Conservation (phyloP, 257 asterid species). For the Ajuga chamaepitys region DNA sequence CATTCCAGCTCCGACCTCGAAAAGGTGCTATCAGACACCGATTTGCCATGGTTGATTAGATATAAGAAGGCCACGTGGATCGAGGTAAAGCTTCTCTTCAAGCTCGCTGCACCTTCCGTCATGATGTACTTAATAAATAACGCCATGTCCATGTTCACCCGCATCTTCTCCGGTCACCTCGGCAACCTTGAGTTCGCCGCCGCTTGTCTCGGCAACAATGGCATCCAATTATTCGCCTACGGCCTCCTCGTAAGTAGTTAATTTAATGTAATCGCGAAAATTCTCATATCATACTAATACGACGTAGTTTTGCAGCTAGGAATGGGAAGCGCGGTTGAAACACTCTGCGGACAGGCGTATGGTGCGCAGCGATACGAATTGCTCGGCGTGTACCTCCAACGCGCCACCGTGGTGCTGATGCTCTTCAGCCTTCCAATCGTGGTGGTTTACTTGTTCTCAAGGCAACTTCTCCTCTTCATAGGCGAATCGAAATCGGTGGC, state of each 20-base stretch:
- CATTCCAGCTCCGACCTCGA: conserved; percentile 33
- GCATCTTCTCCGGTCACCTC: conserved; percentile 57
- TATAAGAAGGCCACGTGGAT: conserved; percentile 34
- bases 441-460: conserved; percentile 34
- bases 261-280: neutral
- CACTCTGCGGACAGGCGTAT: conserved; percentile 59
- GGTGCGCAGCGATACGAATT: conserved; percentile 40
- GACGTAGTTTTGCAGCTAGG: conserved; percentile 31
- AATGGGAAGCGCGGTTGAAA: conserved; percentile 68
- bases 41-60: conserved; percentile 17
- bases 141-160: conserved; percentile 49
- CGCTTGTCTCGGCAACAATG: conserved; percentile 48
- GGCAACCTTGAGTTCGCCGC: conserved; percentile 61
- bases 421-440: conserved; percentile 40
- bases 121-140: conserved; percentile 41
- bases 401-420: conserved; percentile 38
- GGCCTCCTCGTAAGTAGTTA: conserved; percentile 38
- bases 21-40: conserved; percentile 26
- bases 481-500: conserved; percentile 38
- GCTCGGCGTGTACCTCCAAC: conserved; percentile 51
- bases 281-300: too few species aligned
- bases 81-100: conserved; percentile 38
- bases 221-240: conserved; percentile 55
- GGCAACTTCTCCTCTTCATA: conserved; percentile 30
- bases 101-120: conserved; percentile 46